Base-by-base conservation (phyloP, 2,329 filamentous ascomycete genomes). In the Neospermospora avenae region DNA sequence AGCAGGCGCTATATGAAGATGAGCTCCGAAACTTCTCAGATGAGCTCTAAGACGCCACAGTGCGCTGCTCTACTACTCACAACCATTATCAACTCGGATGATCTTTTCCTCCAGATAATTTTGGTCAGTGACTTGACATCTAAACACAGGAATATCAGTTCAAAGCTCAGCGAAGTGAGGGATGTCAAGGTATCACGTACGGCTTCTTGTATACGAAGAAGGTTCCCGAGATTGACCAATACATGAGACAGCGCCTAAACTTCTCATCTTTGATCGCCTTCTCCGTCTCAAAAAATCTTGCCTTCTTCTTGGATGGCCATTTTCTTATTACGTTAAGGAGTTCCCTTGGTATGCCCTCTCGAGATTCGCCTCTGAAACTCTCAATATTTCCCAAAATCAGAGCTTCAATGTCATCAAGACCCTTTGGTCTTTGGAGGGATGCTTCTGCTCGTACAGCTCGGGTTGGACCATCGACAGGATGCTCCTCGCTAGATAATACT, bases 21-120 rank as follows among this genome's bases (percentile, higher is more conserved):
- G 11, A 31, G 28, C 28, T 5, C 28, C 28, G 11, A 31, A 31
- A 1, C 11, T 6, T 31, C 11, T 31, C 5, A 10, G 11, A 31
- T 5, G 28, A 31, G 28, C 6, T 31, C 11, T 31, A 10, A 31
- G 11, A 31, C 5, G 28, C 5, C 5, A 31, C 11, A 31, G 11
- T 6, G 28, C 11, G n/a, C 42, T 45, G 10, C 4, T 18, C 14
- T 16, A 31, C 10, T 22, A 42, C 20, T 42, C 6, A 41, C 54
- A 56, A 24, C 54, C 54, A n/a, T 56, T 56, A n/a, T 56, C 54
- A 37, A 56, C 20, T 18, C 42, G 54, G 6, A 56, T 22, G 24
- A 46, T 34, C 22, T 22, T 22, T 48, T 20, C 3, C 14, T 37
- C 20, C 16, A 34, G 7, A n/a, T 22, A 22, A 13, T 20, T 56